Evolutionary conservation across 1,284 basidiomycete species (phyloP).

Genomic region (Boletellus deceptivus): DNA sequence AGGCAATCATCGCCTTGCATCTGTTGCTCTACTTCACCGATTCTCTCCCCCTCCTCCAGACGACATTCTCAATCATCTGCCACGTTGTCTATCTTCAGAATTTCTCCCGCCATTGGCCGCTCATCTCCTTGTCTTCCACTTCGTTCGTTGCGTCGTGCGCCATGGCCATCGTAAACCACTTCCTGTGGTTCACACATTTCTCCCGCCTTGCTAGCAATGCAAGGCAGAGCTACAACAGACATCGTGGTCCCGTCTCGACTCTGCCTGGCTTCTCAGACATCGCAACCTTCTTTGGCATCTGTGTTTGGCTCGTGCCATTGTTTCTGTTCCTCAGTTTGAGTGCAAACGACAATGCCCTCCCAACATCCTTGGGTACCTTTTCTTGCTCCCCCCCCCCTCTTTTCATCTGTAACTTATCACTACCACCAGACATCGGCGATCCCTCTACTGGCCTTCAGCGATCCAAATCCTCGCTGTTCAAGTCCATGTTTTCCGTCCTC

Average conservation of each 20-base stretch:
- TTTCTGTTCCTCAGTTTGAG: constrained; percentile 92
- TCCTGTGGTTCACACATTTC: constrained; percentile 94
- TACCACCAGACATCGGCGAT: constrained; percentile 35
- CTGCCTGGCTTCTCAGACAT: constrained; percentile 82
- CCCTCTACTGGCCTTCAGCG: constrained; percentile 32
- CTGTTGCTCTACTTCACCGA: constrained; percentile 77
- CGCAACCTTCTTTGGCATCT: constrained; percentile 88
- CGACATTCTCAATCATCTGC: constrained; percentile 76
- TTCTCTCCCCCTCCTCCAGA: constrained; percentile 71
- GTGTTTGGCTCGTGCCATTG: constrained; percentile 89
- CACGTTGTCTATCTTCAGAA: constrained; percentile 90
- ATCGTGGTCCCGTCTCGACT: constrained; percentile 38
- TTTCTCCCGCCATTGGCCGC: constrained; percentile 84
- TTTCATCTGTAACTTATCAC: background rate
- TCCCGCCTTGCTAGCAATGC: constrained; percentile 61
- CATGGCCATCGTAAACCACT: constrained; percentile 86
- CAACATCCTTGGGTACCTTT: constrained; percentile 48
- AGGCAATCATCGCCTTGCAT: constrained; percentile 81
- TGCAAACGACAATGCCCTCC: constrained; percentile 92
- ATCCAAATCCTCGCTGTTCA: constrained; percentile 57
- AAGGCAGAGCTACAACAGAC: constrained; percentile 41
- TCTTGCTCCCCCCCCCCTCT: constrained; percentile 3
- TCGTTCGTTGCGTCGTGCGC: constrained; percentile 82
- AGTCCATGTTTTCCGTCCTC: constrained; percentile 55
- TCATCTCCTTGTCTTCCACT: constrained; percentile 82